Evolutionary conservation across 1,284 basidiomycete species (phyloP).

Genomic region (Puccinia hordei): DNA sequence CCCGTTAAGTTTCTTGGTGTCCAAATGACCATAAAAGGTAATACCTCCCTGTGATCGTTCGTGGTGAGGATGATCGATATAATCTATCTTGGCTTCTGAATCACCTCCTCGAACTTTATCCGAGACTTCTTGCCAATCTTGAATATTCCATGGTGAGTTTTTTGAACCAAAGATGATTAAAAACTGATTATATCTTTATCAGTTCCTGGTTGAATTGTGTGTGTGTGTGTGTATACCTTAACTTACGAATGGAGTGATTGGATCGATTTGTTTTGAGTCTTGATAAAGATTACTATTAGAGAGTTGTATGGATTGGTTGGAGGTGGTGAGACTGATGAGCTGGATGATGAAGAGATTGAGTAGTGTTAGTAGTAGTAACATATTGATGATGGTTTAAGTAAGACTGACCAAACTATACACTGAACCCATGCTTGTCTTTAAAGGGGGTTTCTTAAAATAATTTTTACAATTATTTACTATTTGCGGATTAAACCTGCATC

Average conservation of each 20-base stretch:
- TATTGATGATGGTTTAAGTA: too few relatives aligned
- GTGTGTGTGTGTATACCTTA: too few relatives aligned
- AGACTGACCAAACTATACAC: background rate
- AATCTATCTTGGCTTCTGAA: background rate
- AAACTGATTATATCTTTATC: too few relatives aligned
- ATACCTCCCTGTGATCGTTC: background rate
- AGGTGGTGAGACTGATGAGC: background rate
- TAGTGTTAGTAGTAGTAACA: background rate
- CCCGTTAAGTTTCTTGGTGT: slow-evolving; percentile 11
- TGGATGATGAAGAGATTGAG: background rate
- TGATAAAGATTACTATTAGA: too few relatives aligned
- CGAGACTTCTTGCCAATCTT: slow-evolving; percentile 12
- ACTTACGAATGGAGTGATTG: too few relatives aligned
- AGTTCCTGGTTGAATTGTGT: too few relatives aligned
- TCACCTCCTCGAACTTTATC: slow-evolving; percentile 28
- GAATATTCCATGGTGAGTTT: slow-evolving; percentile 16
- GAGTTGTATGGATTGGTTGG: background rate
- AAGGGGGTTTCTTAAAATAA: too few relatives aligned
- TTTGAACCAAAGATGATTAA: slow-evolving; percentile 21
- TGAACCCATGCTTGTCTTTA: background rate
- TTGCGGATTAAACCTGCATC: too few relatives aligned
- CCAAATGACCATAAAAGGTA: slow-evolving; percentile 21
- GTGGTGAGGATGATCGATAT: background rate
- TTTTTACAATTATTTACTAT: too few relatives aligned
- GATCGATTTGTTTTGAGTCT: too few relatives aligned